Conservation (phyloP, 352 stramenopile species). For the Phytopythium delawarense region DNA sequence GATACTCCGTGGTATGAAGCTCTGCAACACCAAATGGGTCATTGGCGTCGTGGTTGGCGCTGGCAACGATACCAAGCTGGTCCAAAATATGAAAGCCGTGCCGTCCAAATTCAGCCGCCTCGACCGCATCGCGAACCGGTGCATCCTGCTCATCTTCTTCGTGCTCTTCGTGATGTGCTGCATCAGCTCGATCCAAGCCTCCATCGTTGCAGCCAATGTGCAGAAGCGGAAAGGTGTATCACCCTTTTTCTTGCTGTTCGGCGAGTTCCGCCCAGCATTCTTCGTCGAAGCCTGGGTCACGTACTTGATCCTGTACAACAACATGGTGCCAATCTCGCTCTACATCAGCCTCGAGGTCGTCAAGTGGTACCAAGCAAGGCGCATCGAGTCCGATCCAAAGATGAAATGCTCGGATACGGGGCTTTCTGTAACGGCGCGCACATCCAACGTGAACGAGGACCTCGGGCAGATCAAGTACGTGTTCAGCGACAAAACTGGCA, state of each 20-base stretch:
- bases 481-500: conserved; percentile 99
- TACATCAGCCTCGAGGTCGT: conserved; percentile 97
- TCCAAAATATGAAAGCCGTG: conserved; percentile 85
- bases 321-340: conserved; percentile 95
- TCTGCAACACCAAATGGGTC: conserved; percentile 83
- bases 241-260: conserved; percentile 25
- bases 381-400: conserved; percentile 86
- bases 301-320: conserved; percentile 87
- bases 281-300: conserved; percentile 72
- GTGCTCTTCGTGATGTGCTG: conserved; percentile 69
- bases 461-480: conserved; percentile 98
- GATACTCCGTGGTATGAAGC: conserved; percentile 72
- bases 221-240: conserved; percentile 17
- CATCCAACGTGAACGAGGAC: conserved; percentile 94
- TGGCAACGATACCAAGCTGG: conserved; percentile 77
- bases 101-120: conserved; percentile 84
- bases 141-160: conserved; percentile 81
- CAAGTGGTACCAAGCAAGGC: conserved; percentile 93
- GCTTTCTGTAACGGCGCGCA: conserved; percentile 80
- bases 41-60: conserved; percentile 75
- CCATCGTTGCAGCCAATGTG: conserved; percentile 36
- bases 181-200: conserved; percentile 61
- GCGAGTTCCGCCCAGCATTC: conserved; percentile 24
- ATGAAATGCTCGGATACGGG: conserved; percentile 52
- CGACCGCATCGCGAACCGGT: conserved; percentile 73